Percentiles rank a stretch among this genome's conserved stretches.
These are phyloP conservation scores for Hanseniaspora guilliermondii DNA, from an alignment of 805 yeast species.

Conservation along the genomic window DNA sequence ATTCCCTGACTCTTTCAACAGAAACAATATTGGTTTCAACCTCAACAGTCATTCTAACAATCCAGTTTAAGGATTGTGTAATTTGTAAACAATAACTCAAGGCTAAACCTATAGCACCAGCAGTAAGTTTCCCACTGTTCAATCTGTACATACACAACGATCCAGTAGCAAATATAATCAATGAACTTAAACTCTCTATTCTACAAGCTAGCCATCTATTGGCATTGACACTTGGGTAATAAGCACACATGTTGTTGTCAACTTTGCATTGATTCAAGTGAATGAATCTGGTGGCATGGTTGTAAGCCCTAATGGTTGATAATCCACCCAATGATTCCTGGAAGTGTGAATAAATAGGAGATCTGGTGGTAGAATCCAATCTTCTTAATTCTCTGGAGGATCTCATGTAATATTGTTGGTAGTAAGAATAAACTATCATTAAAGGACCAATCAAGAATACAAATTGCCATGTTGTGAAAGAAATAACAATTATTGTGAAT, in stretches of 20 bases:
- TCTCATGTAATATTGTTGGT: conserved; percentile 63
- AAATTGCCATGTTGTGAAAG: conserved; percentile 81
- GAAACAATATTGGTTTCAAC: conserved; percentile 95
- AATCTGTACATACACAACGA: conserved; percentile 64
- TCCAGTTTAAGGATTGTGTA: conserved; percentile 91
- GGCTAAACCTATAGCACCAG: conserved; percentile 89
- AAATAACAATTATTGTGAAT: conserved; percentile 68
- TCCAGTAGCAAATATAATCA: conserved; percentile 78
- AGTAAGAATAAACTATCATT: conserved; percentile 48
- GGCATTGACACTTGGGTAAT: conserved; percentile 81
- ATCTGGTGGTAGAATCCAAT: conserved; percentile 64
- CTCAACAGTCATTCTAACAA: conserved; percentile 96
- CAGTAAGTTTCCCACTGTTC: conserved; percentile 55
- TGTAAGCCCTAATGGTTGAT: conserved; percentile 61
- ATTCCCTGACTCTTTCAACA: conserved; percentile 88
- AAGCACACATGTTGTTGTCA: conserved; percentile 83
- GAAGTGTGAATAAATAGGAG: conserved; percentile 74
- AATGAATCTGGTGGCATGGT: conserved; percentile 49
- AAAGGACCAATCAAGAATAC: conserved; percentile 61
- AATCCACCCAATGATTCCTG: conserved; percentile 72
- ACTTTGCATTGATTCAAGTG: conserved; percentile 56
- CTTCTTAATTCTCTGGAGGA: conserved; percentile 76
- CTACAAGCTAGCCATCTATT: conserved; percentile 97
- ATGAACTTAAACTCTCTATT: conserved; percentile 78
- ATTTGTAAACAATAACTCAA: conserved; percentile 86